These are phyloP conservation scores for Phytophthora pisi DNA, from an alignment of 352 stramenopile genomes.

Conservation along the genomic window DNA sequence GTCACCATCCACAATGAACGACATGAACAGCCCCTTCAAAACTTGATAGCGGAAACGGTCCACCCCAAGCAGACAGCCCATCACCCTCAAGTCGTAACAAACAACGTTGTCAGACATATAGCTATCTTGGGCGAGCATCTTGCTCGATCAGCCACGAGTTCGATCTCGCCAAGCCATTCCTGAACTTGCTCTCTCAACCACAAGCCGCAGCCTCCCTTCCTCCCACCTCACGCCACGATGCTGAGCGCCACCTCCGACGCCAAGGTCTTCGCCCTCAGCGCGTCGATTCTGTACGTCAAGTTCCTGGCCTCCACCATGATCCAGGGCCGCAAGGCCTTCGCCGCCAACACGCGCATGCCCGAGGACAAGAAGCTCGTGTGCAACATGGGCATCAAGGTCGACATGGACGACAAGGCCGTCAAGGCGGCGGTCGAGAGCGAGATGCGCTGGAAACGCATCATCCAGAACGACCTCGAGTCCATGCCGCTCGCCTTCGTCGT, in stretches of 20 bases:
- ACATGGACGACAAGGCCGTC: conserved; percentile 38
- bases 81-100: background rate
- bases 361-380: conserved; percentile 50
- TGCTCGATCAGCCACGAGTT: background rate
- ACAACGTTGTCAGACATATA: background rate
- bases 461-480: conserved; percentile 66
- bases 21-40: background rate
- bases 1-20: too few relatives aligned
- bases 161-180: conserved; percentile 6
- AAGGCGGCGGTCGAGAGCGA: conserved; percentile 36
- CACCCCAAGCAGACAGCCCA: conserved; percentile 2
- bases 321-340: conserved; percentile 51
- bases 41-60: background rate
- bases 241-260: conserved; percentile 22
- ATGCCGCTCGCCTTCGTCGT: conserved; percentile 58
- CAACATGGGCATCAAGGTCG: conserved; percentile 28
- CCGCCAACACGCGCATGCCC: conserved; percentile 45
- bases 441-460: conserved; percentile 62
- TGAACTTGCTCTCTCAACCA: conserved; percentile 11
- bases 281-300: conserved; percentile 63
- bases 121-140: background rate
- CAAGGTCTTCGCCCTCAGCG: conserved; percentile 49
- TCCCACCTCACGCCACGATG: conserved; percentile 11
- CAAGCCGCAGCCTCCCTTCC: background rate
- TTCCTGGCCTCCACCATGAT: conserved; percentile 56